Base-by-base conservation (phyloP, 768 basidiomycete genomes). In the Russula vinacea region DNA sequence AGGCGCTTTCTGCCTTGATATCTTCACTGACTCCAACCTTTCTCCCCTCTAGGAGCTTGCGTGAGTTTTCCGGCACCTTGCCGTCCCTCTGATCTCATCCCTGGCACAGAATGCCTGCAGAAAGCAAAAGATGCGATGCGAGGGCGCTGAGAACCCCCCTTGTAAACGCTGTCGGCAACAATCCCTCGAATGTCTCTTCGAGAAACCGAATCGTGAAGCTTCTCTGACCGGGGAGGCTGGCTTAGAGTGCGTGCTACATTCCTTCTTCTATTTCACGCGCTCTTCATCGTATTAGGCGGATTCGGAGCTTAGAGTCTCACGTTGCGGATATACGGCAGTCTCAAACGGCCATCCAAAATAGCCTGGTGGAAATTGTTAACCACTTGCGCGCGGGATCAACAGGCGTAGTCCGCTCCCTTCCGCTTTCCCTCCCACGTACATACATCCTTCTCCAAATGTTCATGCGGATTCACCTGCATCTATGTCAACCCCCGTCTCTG, bases 61-160 rank as follows among this genome's bases (percentile, higher is more conserved):
- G 91, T 93, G 75, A 75, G 84, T 62, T 33, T 61, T 39, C 5
- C 49, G 33, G n/a, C 37, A 33, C 64, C 42, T 53, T 51, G 37
- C 62, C 17, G 59, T 62, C 56, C 56, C 8, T 58, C 60, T 64
- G 26, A 69, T 56, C 63, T 64, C 29, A 45, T 35, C 54, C 35
- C 63, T 53, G 49, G 58, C 47, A 47, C 73, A 94, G 92, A 95
- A 95, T 85, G 91, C 93, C 19, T 96, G 94, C 75, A 81, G 94
- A 70, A 91, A 93, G 72, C 94, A 95, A 80, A 97, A 97, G 78
- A 97, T 97, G 95, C 82, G 94, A 70, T 98, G 94, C 73, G 93
- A 95, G 74, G 94, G 93, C 1, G 95, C 94, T 17, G 95, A 97
- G 74, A 94, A 92, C 71, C 94, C 95, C 29, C 95, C 95, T n/a